Percentiles rank a stretch among this genome's conserved stretches.
phyloP scores from a whole-genome alignment of 306 rosid species.

The Castanea sativa region DNA sequence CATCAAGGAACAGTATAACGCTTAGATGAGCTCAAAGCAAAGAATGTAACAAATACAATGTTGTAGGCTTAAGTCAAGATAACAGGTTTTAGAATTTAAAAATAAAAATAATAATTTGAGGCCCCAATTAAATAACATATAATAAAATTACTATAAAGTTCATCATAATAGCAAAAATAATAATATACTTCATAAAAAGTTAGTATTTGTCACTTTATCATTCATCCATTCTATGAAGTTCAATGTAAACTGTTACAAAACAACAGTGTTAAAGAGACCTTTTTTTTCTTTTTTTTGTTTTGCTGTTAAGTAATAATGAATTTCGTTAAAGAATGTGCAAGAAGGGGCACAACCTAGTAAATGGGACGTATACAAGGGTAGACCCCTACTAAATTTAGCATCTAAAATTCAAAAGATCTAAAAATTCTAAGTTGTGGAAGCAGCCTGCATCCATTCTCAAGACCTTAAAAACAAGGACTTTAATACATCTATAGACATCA shows the following conservation, averaged over 20 bases:
- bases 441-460: too few relatives aligned
- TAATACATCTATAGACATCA: too few relatives aligned
- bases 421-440: too few relatives aligned
- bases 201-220: background rate
- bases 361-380: too few relatives aligned
- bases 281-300: too few relatives aligned
- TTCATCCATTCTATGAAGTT: background rate
- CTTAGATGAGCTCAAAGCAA: background rate
- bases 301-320: too few relatives aligned
- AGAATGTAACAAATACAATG: background rate
- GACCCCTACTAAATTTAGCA: too few relatives aligned
- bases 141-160: background rate
- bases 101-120: background rate
- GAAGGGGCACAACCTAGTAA: too few relatives aligned
- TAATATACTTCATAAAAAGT: background rate
- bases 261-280: background rate
- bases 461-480: too few relatives aligned
- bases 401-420: too few relatives aligned
- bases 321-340: too few relatives aligned
- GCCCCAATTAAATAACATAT: background rate
- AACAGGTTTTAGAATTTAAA: background rate
- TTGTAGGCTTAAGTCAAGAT: background rate
- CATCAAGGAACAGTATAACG: background rate
- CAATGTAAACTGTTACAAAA: background rate
- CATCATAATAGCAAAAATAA: background rate